Evolutionary conservation across 306 rosid species (phyloP).

Genomic region (Sesbania bispinosa): DNA sequence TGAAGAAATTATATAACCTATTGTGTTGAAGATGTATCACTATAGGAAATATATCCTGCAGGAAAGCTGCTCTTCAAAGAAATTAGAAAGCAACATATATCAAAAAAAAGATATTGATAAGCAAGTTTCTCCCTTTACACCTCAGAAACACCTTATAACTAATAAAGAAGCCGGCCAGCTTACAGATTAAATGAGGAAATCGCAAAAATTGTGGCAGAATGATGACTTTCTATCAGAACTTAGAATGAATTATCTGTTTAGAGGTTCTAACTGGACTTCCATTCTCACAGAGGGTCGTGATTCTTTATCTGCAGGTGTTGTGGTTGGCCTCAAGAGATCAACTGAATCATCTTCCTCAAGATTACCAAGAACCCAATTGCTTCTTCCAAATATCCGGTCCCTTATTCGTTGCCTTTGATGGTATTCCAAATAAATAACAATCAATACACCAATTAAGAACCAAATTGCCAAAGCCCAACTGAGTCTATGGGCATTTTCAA

Average conservation of each 20-base stretch:
- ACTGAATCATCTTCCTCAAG: slow-evolving; percentile 69
- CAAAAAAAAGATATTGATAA: neutral
- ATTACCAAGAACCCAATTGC: slow-evolving; percentile 87
- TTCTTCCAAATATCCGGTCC: slow-evolving; percentile 41
- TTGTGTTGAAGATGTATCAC: slow-evolving; percentile 17
- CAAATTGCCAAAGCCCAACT: slow-evolving; percentile 65
- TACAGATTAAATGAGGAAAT: neutral
- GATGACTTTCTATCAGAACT: slow-evolving; percentile 3
- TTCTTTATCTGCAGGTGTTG: slow-evolving; percentile 41
- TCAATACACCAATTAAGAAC: slow-evolving; percentile 51
- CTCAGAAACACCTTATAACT: slow-evolving; percentile 29
- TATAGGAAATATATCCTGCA: neutral
- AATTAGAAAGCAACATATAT: neutral
- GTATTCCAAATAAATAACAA: slow-evolving; percentile 54
- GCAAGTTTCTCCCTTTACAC: slow-evolving; percentile 8
- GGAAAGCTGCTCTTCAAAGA: neutral
- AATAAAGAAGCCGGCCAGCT: slow-evolving; percentile 24
- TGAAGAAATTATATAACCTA: slow-evolving; percentile 23
- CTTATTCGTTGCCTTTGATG: slow-evolving; percentile 40
- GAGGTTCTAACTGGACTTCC: slow-evolving; percentile 90
- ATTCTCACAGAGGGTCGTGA: slow-evolving; percentile 44
- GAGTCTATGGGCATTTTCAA: slow-evolving; percentile 62
- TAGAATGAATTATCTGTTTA: slow-evolving; percentile 40
- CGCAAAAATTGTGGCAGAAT: slow-evolving; percentile 13
- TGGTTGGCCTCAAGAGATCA: slow-evolving; percentile 59